These are phyloP conservation scores for Areca catechu DNA, from an alignment of 176 grass and related monocot genomes.

Conservation along the genomic window DNA sequence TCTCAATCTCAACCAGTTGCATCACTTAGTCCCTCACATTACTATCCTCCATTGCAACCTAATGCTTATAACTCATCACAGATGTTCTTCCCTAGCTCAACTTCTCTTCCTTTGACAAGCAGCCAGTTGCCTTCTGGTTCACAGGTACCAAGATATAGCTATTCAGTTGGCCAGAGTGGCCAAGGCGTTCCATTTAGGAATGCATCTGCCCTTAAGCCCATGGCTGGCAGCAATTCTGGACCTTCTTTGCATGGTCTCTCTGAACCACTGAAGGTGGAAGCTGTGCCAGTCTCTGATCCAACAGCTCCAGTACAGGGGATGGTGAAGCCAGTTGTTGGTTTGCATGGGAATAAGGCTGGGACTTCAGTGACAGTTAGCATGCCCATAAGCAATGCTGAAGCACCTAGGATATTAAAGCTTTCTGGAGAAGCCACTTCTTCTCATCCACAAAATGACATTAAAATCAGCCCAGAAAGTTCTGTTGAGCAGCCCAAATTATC, in stretches of 20 bases:
- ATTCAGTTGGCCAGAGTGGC: constrained; percentile 34
- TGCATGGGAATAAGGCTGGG: constrained; percentile 22
- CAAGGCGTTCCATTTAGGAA: constrained; percentile 32
- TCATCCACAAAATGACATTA: too few relatives aligned
- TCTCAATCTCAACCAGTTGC: constrained; percentile 26
- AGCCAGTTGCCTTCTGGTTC: constrained; percentile 50
- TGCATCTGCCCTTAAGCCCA: constrained; percentile 20
- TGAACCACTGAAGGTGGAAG: constrained; percentile 21
- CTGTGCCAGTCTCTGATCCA: constrained; percentile 9
- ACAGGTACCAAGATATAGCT: constrained; percentile 40
- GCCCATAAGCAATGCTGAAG: constrained; percentile 11
- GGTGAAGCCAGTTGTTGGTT: constrained; percentile 22
- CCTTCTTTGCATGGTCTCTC: constrained; percentile 8
- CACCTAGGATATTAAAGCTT: background rate
- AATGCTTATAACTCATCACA: constrained; percentile 39
- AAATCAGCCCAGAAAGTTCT: too few relatives aligned
- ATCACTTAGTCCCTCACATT: constrained; percentile 30
- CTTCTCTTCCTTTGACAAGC: constrained; percentile 29
- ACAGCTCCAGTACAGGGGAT: constrained; percentile 24
- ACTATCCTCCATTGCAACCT: constrained; percentile 31
- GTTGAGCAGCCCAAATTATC: too few relatives aligned
- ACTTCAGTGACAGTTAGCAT: constrained; percentile 29
- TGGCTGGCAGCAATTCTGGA: constrained; percentile 12
- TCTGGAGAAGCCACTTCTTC: too few relatives aligned
- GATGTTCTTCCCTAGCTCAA: constrained; percentile 38